Conservation (phyloP, 345 rosid genomes). For the Sonneratia alba region DNA sequence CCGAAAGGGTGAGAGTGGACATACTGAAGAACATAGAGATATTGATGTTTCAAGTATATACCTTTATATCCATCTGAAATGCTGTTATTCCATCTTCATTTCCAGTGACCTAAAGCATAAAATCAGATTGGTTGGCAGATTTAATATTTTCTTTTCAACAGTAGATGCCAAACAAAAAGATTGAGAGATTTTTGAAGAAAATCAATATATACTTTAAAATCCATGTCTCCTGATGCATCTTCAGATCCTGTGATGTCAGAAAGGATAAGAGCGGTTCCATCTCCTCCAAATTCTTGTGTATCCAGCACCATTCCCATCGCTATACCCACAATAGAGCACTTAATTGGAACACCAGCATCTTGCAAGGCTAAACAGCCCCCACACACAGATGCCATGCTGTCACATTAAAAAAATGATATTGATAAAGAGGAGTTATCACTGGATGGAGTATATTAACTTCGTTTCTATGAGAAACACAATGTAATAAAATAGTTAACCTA, state of each 20-base stretch:
- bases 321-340: conserved; percentile 81
- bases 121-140: not conserved
- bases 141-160: not conserved
- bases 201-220: conserved; percentile 57
- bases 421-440: not conserved
- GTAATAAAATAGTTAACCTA: not conserved
- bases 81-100: conserved; percentile 89
- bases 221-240: conserved; percentile 99
- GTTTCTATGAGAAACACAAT: not conserved
- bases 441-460: not conserved
- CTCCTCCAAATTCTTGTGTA: conserved; percentile 89
- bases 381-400: conserved; percentile 99
- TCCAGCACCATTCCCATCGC: conserved; percentile 98
- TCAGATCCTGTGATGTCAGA: conserved; percentile 98
- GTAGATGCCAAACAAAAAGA: not conserved
- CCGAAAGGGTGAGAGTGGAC: not conserved
- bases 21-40: not conserved
- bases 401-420: conserved; percentile 5
- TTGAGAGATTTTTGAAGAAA: not conserved
- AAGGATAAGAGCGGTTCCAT: conserved; percentile 88
- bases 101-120: conserved; percentile 76
- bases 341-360: conserved; percentile 98
- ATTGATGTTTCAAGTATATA: conserved; percentile 10
- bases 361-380: conserved; percentile 98
- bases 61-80: conserved; percentile 99